Evolutionary conservation across 169 alveolate genomes (phyloP).

Genomic region (Plasmodium reichenowi): DNA sequence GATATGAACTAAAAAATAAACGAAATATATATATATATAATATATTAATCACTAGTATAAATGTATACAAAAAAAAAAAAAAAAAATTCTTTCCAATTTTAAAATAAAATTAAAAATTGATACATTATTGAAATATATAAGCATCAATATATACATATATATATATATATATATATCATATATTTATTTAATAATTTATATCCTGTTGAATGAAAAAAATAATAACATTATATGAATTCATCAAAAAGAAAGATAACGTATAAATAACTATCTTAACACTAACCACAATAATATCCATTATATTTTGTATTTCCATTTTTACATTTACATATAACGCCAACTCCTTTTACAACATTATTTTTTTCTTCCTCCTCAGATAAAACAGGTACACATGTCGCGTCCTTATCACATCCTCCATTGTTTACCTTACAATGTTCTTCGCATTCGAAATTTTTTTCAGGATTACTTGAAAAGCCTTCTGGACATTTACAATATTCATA

Average conservation of each 20-base stretch:
- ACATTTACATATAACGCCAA: constrained; percentile 63
- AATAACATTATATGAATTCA: not conserved
- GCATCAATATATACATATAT: too few species aligned
- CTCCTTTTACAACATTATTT: constrained; percentile 35
- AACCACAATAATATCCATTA: constrained; percentile 50
- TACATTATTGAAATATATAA: too few species aligned
- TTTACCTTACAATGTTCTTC: constrained; percentile 54
- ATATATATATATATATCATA: too few species aligned
- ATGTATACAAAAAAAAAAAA: too few species aligned
- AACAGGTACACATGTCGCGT: constrained; percentile 28
- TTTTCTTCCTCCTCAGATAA: not conserved
- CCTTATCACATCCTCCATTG: constrained; percentile 62
- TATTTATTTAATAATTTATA: too few species aligned
- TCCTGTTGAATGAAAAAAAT: not conserved
- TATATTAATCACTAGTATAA: too few species aligned
- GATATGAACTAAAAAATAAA: too few species aligned
- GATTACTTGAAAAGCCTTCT: constrained; percentile 38
- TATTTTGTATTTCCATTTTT: constrained; percentile 35
- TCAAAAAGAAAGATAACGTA: not conserved
- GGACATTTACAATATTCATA: constrained; percentile 26
- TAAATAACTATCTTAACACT: not conserved
- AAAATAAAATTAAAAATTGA: too few species aligned
- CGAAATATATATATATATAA: too few species aligned
- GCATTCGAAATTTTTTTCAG: constrained; percentile 38
- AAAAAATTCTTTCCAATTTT: too few species aligned